Conservation (phyloP, 2,329 filamentous ascomycete genomes). For the Exophiala lecanii-corni region DNA sequence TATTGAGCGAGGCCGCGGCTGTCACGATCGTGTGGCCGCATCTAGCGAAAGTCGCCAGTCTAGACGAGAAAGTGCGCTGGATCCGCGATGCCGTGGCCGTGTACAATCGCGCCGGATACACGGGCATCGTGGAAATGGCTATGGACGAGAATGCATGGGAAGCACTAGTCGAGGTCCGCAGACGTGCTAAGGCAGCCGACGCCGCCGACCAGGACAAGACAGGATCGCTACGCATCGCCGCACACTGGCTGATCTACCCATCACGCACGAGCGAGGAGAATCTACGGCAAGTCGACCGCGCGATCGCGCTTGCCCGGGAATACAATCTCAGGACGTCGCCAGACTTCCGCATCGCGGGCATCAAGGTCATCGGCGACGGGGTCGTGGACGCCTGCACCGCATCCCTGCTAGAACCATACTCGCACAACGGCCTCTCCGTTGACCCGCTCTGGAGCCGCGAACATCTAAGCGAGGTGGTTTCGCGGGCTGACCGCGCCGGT, state of each 20-base stretch:
- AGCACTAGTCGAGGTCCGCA: constrained; percentile 37
- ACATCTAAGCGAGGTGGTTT: constrained; percentile 41
- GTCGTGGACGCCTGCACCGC: constrained; percentile 50
- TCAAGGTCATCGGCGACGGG: constrained; percentile 49
- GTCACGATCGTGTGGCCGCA: constrained; percentile 45
- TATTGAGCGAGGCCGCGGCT: constrained; percentile 45
- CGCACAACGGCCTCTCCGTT: constrained; percentile 35
- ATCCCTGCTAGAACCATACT: constrained; percentile 45
- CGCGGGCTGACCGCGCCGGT: constrained; percentile 39
- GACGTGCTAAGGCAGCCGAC: constrained; percentile 28
- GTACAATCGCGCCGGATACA: constrained; percentile 45
- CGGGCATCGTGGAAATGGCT: constrained; percentile 49
- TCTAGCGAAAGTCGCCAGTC: constrained; percentile 39
- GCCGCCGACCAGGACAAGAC: too few species aligned
- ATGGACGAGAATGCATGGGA: constrained; percentile 49
- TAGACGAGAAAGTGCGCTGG: constrained; percentile 40
- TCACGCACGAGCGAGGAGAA: constrained; percentile 36
- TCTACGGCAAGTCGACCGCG: constrained; percentile 41
- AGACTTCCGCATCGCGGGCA: constrained; percentile 42
- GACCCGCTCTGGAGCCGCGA: constrained; percentile 45
- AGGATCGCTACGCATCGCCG: constrained; percentile 37
- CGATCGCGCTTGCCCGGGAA: constrained; percentile 38
- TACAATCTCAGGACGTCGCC: constrained; percentile 39
- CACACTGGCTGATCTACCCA: constrained; percentile 47
- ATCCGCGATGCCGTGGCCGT: constrained; percentile 38